phyloP scores from a whole-genome alignment of 257 asterid species.

The Scutellaria minor region DNA sequence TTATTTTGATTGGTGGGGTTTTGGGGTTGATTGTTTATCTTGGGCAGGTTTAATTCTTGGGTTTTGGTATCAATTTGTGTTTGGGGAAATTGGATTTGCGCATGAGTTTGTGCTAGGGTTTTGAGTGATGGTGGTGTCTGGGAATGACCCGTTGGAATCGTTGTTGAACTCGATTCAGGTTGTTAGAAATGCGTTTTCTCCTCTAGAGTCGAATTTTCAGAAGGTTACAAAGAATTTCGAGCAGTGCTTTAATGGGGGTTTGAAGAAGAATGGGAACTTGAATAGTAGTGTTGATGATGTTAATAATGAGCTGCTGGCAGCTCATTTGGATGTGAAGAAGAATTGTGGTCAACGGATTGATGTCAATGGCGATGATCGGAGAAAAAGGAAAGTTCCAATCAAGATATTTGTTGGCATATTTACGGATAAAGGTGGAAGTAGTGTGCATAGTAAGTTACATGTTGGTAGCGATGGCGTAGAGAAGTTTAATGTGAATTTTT shows the following conservation, averaged over 20 bases:
- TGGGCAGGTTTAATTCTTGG: conserved; percentile 15
- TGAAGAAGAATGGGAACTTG: conserved; percentile 39
- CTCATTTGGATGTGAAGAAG: conserved; percentile 52
- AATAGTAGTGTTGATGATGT: conserved; percentile 34
- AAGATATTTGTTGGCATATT: conserved; percentile 67
- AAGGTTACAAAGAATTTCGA: conserved; percentile 79
- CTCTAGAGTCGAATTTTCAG: conserved; percentile 71
- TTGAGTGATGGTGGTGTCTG: conserved; percentile 70
- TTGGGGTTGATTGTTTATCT: conserved; percentile 31
- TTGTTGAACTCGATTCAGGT: conserved; percentile 79
- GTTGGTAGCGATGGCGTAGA: conserved; percentile 33
- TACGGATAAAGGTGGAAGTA: conserved; percentile 51
- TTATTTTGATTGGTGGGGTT: conserved; percentile 30
- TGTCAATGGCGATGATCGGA: conserved; percentile 48
- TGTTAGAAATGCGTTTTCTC: conserved; percentile 71
- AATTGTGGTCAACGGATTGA: conserved; percentile 40
- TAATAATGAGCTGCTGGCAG: conserved; percentile 35
- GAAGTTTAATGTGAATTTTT: conserved; percentile 31
- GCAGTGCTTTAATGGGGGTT: conserved; percentile 70
- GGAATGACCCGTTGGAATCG: conserved; percentile 84
- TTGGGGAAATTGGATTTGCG: conserved; percentile 32
- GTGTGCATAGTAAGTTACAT: conserved; percentile 39
- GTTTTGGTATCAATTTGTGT: conserved; percentile 31
- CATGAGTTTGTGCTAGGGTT: conserved; percentile 52
- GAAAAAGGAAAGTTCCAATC: conserved; percentile 54